Conservation (phyloP, 2,329 filamentous ascomycete genomes). For the Paecilomyces dactylethromorphus region DNA sequence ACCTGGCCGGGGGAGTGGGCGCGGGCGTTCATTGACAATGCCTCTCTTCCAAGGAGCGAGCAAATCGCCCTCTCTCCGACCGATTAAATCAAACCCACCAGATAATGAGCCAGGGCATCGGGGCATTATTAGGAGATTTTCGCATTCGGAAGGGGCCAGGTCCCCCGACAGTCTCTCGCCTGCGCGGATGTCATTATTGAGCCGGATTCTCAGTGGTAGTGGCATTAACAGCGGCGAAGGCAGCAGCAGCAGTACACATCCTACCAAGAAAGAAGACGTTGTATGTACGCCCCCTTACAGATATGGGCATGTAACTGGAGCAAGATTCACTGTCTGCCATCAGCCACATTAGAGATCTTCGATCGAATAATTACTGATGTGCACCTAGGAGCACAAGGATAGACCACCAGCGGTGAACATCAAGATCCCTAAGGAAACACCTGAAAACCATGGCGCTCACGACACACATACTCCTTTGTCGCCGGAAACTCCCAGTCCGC, state of each 20-base stretch:
- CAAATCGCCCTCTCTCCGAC: not conserved
- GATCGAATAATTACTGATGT: not conserved
- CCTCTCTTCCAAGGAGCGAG: not conserved
- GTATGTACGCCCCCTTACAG: not conserved
- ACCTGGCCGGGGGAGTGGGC: not conserved
- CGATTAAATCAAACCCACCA: not conserved
- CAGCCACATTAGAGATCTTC: not conserved
- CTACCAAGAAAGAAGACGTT: not conserved
- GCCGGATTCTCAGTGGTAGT: not conserved
- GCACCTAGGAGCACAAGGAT: not conserved
- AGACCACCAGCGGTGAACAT: not conserved
- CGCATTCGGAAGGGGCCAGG: not conserved
- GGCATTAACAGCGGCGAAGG: not conserved
- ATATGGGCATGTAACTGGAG: not conserved
- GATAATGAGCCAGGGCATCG: not conserved
- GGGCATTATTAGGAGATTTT: not conserved
- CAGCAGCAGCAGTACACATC: not conserved
- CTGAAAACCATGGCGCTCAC: not conserved
- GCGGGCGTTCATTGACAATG: not conserved
- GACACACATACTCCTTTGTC: not conserved
- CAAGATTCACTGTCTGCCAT: not conserved
- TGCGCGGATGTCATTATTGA: not conserved
- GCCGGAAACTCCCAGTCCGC: not conserved
- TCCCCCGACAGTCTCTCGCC: not conserved
- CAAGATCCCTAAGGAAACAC: not conserved